Evolutionary conservation across 2,329 filamentous ascomycete species (phyloP).

Genomic region (Pyrenophora seminiperda): DNA sequence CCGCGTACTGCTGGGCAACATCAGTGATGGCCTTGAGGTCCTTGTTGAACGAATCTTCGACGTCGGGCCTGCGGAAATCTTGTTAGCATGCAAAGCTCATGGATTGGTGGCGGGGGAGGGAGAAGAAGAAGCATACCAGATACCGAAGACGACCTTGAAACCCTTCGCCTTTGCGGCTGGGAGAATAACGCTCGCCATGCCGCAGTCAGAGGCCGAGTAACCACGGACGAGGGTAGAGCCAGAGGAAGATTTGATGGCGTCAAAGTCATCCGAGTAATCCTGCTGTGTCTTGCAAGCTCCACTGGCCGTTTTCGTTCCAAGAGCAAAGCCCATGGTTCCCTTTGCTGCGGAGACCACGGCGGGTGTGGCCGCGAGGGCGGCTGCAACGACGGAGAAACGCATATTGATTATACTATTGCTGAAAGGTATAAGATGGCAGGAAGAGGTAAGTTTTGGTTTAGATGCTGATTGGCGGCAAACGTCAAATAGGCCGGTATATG

Average conservation of each 20-base stretch:
- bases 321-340: slow-evolving; percentile 67
- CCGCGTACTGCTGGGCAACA: slow-evolving; percentile 56
- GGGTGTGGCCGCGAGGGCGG: slow-evolving; percentile 49
- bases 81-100: not conserved
- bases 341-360: slow-evolving; percentile 55
- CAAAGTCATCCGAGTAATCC: slow-evolving; percentile 71
- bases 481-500: not conserved
- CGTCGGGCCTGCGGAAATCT: slow-evolving; percentile 60
- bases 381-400: slow-evolving; percentile 43
- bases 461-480: not conserved
- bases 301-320: slow-evolving; percentile 67
- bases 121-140: slow-evolving; percentile 60
- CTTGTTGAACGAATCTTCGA: slow-evolving; percentile 63
- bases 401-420: slow-evolving; percentile 28
- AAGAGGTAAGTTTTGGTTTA: not conserved
- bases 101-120: not conserved
- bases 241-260: slow-evolving; percentile 60
- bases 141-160: slow-evolving; percentile 71
- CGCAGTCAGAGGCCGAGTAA: slow-evolving; percentile 70
- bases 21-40: slow-evolving; percentile 64
- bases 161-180: slow-evolving; percentile 68
- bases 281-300: slow-evolving; percentile 63
- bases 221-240: slow-evolving; percentile 64
- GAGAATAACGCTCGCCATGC: slow-evolving; percentile 65
- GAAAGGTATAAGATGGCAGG: not conserved